Evolutionary conservation across 1,284 basidiomycete species (phyloP).

Genomic region (Cutaneotrichosporon cutaneum): DNA sequence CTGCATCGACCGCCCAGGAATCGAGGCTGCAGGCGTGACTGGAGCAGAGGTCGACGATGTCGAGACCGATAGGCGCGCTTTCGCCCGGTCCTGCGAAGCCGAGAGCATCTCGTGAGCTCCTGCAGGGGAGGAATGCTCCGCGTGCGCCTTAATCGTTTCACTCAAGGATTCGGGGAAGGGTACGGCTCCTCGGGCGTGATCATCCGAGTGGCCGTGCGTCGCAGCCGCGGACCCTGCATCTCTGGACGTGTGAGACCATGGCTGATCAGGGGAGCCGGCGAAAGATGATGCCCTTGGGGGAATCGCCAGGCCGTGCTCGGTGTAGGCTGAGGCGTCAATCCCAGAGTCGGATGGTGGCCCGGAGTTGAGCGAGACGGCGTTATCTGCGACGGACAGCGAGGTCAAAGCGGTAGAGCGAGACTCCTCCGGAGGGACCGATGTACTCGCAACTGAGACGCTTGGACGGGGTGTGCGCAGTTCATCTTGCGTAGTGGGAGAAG

Average conservation of each 20-base stretch:
- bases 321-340: neutral
- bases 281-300: neutral
- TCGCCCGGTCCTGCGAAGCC: neutral
- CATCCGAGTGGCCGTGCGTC: conserved; percentile 4
- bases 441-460: neutral
- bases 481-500: neutral
- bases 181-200: neutral
- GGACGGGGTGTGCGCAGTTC: neutral
- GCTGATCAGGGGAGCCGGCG: neutral
- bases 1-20: conserved; percentile 2
- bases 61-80: neutral
- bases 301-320: neutral
- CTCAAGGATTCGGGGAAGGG: neutral
- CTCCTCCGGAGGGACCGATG: neutral
- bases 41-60: conserved; percentile 3
- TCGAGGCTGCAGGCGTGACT: neutral
- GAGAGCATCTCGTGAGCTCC: conserved; percentile 2
- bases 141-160: neutral
- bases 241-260: neutral
- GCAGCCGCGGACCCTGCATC: neutral
- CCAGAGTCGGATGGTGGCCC: conserved; percentile 5
- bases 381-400: neutral
- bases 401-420: neutral
- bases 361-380: conserved; percentile 7
- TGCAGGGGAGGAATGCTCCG: neutral